Evolutionary conservation across 495 filamentous ascomycete species (phyloP).

Genomic region (Aspergillus affinis): DNA sequence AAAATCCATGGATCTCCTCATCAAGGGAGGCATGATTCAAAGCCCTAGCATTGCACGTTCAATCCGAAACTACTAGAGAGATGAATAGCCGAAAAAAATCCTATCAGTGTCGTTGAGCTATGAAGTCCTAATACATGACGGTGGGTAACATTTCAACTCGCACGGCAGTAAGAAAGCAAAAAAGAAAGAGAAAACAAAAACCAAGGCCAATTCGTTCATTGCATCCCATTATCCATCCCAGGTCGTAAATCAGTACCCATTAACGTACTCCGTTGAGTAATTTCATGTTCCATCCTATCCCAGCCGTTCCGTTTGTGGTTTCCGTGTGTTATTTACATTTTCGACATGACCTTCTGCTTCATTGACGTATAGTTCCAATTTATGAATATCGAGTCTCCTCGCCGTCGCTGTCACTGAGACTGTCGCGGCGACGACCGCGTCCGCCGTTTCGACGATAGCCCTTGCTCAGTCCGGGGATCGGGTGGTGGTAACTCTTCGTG

Average conservation of each 20-base stretch:
- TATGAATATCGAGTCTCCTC: slow-evolving; percentile 32
- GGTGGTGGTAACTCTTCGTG: slow-evolving; percentile 78
- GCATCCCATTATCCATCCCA: not conserved
- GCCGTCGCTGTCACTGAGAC: slow-evolving; percentile 56
- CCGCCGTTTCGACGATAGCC: slow-evolving; percentile 46
- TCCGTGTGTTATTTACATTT: not conserved
- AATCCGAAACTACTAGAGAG: no score
- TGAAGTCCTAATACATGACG: not conserved
- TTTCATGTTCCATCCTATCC: not conserved
- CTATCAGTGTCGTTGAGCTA: not conserved
- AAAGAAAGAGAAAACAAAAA: slow-evolving; percentile 6
- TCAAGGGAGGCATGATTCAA: no score
- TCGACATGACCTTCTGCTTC: not conserved
- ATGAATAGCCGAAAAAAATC: not conserved
- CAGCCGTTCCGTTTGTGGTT: not conserved
- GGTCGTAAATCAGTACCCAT: not conserved
- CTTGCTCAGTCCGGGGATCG: slow-evolving; percentile 70
- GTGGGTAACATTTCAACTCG: not conserved
- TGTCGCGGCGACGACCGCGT: slow-evolving; percentile 43
- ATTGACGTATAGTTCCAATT: not conserved
- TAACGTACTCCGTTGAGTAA: not conserved
- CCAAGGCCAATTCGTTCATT: not conserved
- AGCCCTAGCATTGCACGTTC: no score
- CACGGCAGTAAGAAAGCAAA: not conserved
- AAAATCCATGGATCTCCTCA: no score